Conservation (phyloP, 805 yeast species). For the Kluyveromyces nonfermentans region DNA sequence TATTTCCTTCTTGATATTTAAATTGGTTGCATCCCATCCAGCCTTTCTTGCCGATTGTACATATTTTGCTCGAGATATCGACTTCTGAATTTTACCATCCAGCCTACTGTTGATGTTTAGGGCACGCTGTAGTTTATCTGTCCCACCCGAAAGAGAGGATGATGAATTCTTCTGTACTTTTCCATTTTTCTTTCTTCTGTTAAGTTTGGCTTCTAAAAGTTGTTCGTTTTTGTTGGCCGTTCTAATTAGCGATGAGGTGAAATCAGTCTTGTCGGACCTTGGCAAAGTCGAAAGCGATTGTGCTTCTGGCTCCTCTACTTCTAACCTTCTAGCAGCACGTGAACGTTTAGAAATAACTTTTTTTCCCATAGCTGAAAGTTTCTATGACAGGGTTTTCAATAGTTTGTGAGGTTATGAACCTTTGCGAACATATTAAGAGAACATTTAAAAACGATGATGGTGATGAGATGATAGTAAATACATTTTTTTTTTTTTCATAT, state of each 20-base stretch:
- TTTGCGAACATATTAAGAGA: too few relatives aligned
- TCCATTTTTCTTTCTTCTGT: conserved; percentile 29
- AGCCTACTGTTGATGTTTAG: conserved; percentile 45
- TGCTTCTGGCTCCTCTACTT: conserved; percentile 37
- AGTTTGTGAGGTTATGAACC: too few relatives aligned
- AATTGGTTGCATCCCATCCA: conserved; percentile 64
- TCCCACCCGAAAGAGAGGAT: conserved; percentile 13
- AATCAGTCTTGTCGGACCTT: conserved; percentile 49
- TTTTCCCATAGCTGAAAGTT: conserved; percentile 15
- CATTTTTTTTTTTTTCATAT: not conserved
- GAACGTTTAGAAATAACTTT: conserved; percentile 51
- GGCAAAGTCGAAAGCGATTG: conserved; percentile 45
- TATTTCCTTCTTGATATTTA: conserved; percentile 32
- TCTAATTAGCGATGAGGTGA: conserved; percentile 56
- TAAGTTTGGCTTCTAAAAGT: conserved; percentile 47
- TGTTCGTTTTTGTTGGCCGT: conserved; percentile 59
- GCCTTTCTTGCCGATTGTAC: conserved; percentile 57
- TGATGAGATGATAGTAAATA: not conserved
- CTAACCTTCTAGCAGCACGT: conserved; percentile 71
- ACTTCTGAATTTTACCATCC: conserved; percentile 52
- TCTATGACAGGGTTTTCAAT: too few relatives aligned
- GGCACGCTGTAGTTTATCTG: conserved; percentile 39
- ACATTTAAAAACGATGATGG: too few relatives aligned
- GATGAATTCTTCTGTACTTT: conserved; percentile 15
- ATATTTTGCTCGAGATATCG: conserved; percentile 53